Evolutionary conservation across 2,329 filamentous ascomycete genomes (phyloP), one percentile per base, ranked within the genome.

Genomic region (Xylaria sp.): DNA sequence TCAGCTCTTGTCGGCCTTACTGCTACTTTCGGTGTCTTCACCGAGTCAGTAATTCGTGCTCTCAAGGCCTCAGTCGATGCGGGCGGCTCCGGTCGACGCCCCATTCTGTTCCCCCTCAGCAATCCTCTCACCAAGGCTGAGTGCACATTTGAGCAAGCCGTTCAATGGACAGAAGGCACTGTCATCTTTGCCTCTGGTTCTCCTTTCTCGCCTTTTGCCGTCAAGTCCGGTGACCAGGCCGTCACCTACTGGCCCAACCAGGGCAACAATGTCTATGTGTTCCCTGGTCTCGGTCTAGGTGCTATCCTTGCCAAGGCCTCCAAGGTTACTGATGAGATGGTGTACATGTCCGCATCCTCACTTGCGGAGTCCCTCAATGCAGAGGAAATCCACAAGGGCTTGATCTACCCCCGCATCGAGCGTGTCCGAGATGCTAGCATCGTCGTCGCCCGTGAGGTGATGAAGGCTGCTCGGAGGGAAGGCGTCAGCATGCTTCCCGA

Each of bases 61-160:
- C 83, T 90, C 70, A 90, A 90, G 82, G 83, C 83, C 4, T 89
- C 87, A 1, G 88, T 90, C 39, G 87, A 90, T 72, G 82, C 85
- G 43, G 86, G 87, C 58, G 88, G 88, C 58, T 78, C 89, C 73
- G 94, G 94, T 80, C 89, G 94, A 70, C 86, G 89, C 71, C 94
- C 96, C 70, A 95, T 97, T 77, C 91, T 97, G 76, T 98, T 99
- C 89, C 95, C 95, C 63, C 90, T 99, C 50, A 97, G 93, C 81
- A 98, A 99, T 84, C 96, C 96, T 58, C 90, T 94, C 60, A 94
- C 91, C 82, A 97, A 98, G 85, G 97, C 95, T 9, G 96, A 99
- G 83, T 98, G 96, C 84, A 97, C 93, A 18, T 98, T 97, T 76
- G 94, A 97, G 85, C 92, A 96, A 78, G 96, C 96, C 18, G 87